phyloP scores from a whole-genome alignment of 192 early-diverging fungal species.

The Rhizoclosmatium sp. region DNA sequence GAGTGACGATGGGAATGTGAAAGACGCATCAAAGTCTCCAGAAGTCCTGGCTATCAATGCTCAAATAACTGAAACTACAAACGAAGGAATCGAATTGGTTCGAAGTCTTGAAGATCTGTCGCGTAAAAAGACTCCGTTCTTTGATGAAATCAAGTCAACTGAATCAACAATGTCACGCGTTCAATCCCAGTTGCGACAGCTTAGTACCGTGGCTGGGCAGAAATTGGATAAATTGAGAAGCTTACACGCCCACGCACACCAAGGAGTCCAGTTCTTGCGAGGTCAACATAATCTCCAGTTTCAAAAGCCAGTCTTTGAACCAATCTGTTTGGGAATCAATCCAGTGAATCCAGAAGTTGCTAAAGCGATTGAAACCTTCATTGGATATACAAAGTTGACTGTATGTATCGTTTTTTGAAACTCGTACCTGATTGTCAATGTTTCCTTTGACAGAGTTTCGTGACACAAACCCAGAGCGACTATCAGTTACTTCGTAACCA shows the following conservation, averaged over 20 bases:
- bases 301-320: slow-evolving; percentile 74
- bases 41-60: slow-evolving; percentile 10
- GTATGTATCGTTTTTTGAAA: slow-evolving; percentile 43
- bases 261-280: slow-evolving; percentile 75
- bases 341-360: slow-evolving; percentile 70
- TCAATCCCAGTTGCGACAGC: slow-evolving; percentile 39
- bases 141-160: slow-evolving; percentile 22
- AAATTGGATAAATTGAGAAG: slow-evolving; percentile 63
- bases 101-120: slow-evolving; percentile 21
- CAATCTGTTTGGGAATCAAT: slow-evolving; percentile 75
- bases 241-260: slow-evolving; percentile 59
- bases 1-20: slow-evolving; percentile 27
- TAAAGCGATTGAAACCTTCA: slow-evolving; percentile 69
- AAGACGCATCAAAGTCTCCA: slow-evolving; percentile 1
- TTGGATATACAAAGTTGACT: slow-evolving; percentile 51
- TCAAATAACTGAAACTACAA: not conserved
- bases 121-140: slow-evolving; percentile 33
- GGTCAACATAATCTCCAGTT: slow-evolving; percentile 69
- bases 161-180: slow-evolving; percentile 32
- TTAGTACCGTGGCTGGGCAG: slow-evolving; percentile 57
- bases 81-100: slow-evolving; percentile 2
- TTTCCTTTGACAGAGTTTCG: slow-evolving; percentile 66
- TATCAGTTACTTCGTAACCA: slow-evolving; percentile 74
- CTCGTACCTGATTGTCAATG: not conserved
- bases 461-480: slow-evolving; percentile 79